Base-by-base conservation (phyloP, 1,139 yeast genomes). In the Protomyces inundatus region DNA sequence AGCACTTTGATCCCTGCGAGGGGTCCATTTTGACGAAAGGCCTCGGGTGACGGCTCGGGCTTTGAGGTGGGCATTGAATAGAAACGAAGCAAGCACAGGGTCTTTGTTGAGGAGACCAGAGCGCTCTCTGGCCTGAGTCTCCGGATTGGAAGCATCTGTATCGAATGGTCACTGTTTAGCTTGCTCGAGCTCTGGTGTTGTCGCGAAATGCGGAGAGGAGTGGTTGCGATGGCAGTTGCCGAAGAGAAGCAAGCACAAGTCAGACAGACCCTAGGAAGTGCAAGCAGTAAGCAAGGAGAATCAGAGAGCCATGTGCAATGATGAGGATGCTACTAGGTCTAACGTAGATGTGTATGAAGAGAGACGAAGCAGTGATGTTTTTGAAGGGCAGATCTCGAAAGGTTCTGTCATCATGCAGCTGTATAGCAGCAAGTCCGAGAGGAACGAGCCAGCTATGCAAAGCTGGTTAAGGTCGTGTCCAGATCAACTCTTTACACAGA, bases 401-500 rank as follows among this genome's bases (percentile, higher is more conserved):
- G 23, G 23, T 23, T 23, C 23, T 23, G 23, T 23, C 23, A 23
- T 23, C 23, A 23, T 23, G 23, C 23, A 23, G 23, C 23, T 23
- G 23, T 23, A 23, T 23, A 23, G 23, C 23, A 23, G 23, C 23
- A 23, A 23, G 23, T 23, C 23, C 23, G 23, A 23, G 23, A 12
- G 6, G 23, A 16, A 7, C 6, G 6, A 45, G 4, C 51, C 12
- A 10, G 33, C 30, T 30, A 14, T n/a, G 10, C 30, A 39, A 45
- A 30, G 30, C 33, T 12, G 12, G 51, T 45, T 12, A 4, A 45
- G 51, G 4, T 12, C 12, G n/a, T 16, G 30, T 16, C 32, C 34
- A 46, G n/a, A 23, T 16, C 10, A 30, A 6, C 51, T 23, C 34
- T 58, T 55, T 86, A 87, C 76, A 87, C 91, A 76, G 87, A 77